Evolutionary conservation across 139 green algal species (phyloP).

Genomic region (Chlamydomonas sphaeroides): DNA sequence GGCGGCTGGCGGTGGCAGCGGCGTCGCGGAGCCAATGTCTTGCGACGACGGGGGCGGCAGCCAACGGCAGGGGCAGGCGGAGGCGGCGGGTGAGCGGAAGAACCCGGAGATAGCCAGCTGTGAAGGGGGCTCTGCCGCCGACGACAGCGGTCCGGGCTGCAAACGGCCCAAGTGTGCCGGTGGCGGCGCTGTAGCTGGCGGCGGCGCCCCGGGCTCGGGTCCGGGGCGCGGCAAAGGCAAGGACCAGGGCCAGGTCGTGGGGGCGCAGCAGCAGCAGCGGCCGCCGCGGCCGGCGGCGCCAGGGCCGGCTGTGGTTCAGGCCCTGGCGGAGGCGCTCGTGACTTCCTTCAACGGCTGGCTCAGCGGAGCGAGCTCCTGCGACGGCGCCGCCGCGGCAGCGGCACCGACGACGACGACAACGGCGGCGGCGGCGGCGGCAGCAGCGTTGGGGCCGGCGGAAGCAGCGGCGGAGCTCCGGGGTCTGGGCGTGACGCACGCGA

Average conservation of each 20-base stretch:
- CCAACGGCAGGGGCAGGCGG: constrained; percentile 1
- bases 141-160: no score
- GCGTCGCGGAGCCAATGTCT: not conserved
- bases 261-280: no score
- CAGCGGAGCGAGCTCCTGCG: not conserved
- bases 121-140: no score
- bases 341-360: no score
- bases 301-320: not conserved
- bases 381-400: not conserved
- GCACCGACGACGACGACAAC: not conserved
- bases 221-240: no score
- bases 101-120: no score
- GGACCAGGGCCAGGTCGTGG: not conserved
- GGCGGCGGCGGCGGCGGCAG: not conserved
- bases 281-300: no score
- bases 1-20: not conserved
- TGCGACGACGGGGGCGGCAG: not conserved
- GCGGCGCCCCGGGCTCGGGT: no score
- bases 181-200: no score
- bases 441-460: not conserved
- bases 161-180: no score
- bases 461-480: not conserved
- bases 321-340: no score
- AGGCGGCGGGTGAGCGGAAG: not conserved
- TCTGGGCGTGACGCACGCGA: not conserved